Conservation (phyloP, 2,329 filamentous ascomycete species). For the Eurotiales sp. region DNA sequence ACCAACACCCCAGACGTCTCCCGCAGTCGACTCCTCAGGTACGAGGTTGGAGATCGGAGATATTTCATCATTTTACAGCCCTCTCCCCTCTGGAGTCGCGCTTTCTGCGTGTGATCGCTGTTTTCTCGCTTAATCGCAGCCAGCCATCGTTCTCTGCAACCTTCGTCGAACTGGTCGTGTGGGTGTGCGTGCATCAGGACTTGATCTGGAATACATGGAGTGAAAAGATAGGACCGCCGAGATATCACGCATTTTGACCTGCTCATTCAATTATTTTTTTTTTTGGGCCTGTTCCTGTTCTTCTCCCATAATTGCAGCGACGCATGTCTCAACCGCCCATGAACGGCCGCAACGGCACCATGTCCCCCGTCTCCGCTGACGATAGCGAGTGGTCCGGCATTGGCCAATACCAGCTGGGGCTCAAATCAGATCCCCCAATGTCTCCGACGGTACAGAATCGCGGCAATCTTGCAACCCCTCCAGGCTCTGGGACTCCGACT, state of each 20-base stretch:
- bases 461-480: constrained; percentile 60
- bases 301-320: not conserved
- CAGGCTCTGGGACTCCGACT: constrained; percentile 56
- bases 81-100: not conserved
- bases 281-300: not conserved
- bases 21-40: not conserved
- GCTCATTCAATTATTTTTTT: not conserved
- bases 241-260: not conserved
- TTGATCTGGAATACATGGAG: constrained; percentile 8
- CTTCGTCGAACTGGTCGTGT: not conserved
- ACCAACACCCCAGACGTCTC: not conserved
- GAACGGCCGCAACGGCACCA: constrained; percentile 70
- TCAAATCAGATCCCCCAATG: constrained; percentile 35
- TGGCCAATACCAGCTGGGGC: constrained; percentile 59
- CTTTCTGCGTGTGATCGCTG: not conserved
- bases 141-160: not conserved
- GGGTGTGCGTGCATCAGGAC: not conserved
- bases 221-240: constrained; percentile 1
- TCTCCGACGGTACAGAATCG: constrained; percentile 49
- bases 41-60: not conserved
- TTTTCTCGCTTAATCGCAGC: not conserved
- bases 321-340: constrained; percentile 37
- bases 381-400: constrained; percentile 78
- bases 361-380: constrained; percentile 76
- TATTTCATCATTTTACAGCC: not conserved